Percentiles rank a stretch among this genome's conserved stretches.
Evolutionary conservation across 1,139 yeast genomes (phyloP).

Genomic region (Pichia sp.): DNA sequence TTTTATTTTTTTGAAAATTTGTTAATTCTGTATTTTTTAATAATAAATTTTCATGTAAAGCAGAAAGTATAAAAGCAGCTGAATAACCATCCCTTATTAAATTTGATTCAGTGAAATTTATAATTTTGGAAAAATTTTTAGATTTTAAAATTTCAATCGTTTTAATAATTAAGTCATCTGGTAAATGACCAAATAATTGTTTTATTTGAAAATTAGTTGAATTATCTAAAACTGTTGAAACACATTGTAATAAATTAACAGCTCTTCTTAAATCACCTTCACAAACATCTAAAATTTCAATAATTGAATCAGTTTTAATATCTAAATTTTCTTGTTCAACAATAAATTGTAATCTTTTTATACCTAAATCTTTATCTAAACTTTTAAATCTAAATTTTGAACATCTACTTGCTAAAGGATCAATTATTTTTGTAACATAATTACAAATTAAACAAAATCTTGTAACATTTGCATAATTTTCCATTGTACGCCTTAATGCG

Average conservation of each 20-base stretch:
- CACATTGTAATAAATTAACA: constrained; percentile 84
- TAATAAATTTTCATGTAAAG: constrained; percentile 70
- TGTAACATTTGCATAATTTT: constrained; percentile 83
- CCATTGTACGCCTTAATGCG: constrained; percentile 95
- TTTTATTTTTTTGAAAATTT: constrained; percentile 53
- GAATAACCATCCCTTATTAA: constrained; percentile 79
- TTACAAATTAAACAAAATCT: constrained; percentile 92
- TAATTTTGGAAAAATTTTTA: constrained; percentile 38
- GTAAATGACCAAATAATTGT: constrained; percentile 86
- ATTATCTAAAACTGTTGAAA: constrained; percentile 44
- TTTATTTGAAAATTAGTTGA: constrained; percentile 27
- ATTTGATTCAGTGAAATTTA: constrained; percentile 41
- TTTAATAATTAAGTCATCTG: constrained; percentile 43
- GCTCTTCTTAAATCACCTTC: constrained; percentile 92
- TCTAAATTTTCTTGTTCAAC: constrained; percentile 47
- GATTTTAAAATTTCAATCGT: constrained; percentile 38
- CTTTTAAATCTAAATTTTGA: constrained; percentile 88
- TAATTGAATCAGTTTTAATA: constrained; percentile 47
- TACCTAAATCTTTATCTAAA: constrained; percentile 64
- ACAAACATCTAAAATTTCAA: constrained; percentile 59
- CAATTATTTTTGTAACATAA: constrained; percentile 92
- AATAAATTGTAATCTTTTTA: constrained; percentile 58
- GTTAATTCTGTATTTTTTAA: constrained; percentile 38
- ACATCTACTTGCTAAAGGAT: constrained; percentile 93
- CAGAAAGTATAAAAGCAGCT: constrained; percentile 71